Evolutionary conservation across 1,284 basidiomycete species (phyloP), one percentile per base, ranked within the genome.

Genomic region (Ceratobasidium theobromae): DNA sequence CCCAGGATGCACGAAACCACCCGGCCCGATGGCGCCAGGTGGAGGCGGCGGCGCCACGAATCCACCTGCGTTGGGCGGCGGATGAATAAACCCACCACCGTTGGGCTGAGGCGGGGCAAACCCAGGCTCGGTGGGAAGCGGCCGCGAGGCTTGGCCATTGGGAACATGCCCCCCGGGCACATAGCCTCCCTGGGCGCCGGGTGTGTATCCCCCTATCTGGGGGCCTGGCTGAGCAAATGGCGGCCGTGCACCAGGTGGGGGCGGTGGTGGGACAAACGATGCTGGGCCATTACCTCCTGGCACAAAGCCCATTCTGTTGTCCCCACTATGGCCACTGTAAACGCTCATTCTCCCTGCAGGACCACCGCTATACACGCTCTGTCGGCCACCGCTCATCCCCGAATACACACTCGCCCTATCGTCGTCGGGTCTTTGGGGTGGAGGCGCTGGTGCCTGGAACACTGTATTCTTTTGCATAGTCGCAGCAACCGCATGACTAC

Each of bases 301-400:
- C 6, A n/a, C 49, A 52, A 30, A 52, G 14, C 49, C 21, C 23
- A 25, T 25, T 14, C 46, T n/a, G 23, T 48, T 48, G 46, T 57
- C 40, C 54, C 54, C 54, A 45, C 41, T 28, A 46, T n/a, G n/a
- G n/a, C n/a, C n/a, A n/a, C n/a, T n/a, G n/a, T 57, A 45, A 25
- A 46, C 27, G 27, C 54, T 46, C 41, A 18, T 32, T 41, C 54
- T 57, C 54, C 16, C 28, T 11, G 23, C 38, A n/a, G 53, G 40
- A 14, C 45, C 45, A 23, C 46, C 21, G 30, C 43, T 49, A 23
- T 46, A 43, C 23, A 58, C 40, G 14, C 41, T 58, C 8, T 40
- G 40, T 33, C 32, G 30, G 12, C 57, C 57, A 16, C 45, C 57
- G 18, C 57, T 60, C 45, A 16, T 14, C 30, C 57, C 57, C 28